Evolutionary conservation across 768 basidiomycete genomes (phyloP), one percentile per base, ranked within the genome.

Genomic region (Pulveroboletus frians): DNA sequence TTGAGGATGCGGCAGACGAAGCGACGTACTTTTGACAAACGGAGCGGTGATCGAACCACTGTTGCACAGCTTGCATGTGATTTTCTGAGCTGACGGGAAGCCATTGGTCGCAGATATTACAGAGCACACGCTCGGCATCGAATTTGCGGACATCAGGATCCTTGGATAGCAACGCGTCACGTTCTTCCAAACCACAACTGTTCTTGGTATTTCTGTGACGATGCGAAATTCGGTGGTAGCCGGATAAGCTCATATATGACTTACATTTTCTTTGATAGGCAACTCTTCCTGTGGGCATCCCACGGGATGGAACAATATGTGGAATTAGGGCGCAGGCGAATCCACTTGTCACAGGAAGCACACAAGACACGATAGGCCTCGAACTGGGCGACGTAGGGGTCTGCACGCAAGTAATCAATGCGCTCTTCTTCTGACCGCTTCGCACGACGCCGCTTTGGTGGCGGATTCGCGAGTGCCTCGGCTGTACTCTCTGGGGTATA

Each of bases 291-390:
- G 60, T 90, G 88, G 3, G 88, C 87, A 61, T 89, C 86, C 88
- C 88, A 90, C 0, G 88, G 88, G 46, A 90, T 89, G n/a, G 82
- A 85, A 60, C 88, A 91, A 58, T 88, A 91, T 0, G 87, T 89
- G 46, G 87, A 89, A 64, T 91, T 91, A 38, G 87, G 86, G 8
- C 88, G 76, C n/a, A 90, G 73, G 14, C 88, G 76, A 54, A 90
- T 88, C 88, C 88, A 90, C 63, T 88, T 89, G 65, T 88, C 83
- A 69, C 88, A 91, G 5, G 77, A 80, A 39, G 81, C 84, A 65
- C 88, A 89, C 9, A 88, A 74, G 30, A 89, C 85, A 9, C 86
- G 77, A 62, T 88, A 88, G 0, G 88, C 79, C 67, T 89, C 86
- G 61, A 87, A 87, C 55, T 84, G 75, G n/a, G 81, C 84, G 36